Evolutionary conservation across 2,329 filamentous ascomycete genomes (phyloP), one percentile per base, ranked within the genome.

Genomic region (Claviceps capensis): DNA sequence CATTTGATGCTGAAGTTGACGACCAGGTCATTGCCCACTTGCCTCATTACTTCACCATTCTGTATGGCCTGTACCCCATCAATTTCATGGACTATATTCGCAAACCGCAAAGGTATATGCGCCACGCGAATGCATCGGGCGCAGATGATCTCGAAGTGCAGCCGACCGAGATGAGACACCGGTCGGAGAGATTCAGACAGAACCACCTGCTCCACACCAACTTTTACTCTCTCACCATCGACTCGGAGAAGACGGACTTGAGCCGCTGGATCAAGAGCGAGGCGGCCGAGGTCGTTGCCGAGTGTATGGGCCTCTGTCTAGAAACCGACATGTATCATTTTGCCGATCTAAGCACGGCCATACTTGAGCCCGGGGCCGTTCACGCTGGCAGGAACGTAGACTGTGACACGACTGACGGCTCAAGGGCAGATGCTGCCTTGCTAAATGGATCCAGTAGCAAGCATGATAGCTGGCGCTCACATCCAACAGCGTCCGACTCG

Each of bases 51-150:
- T 93, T 89, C 60, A 90, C 86, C 2, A 83, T 89, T 26, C 72
- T 93, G 0, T 93, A 93, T 59, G 88, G 87, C 0, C 69, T 93
- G 4, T 93, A 91, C 57, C 87, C 87, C 1, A 79, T 91, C 61
- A 91, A 91, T 63, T 88, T 93, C 59, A 85, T 88, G 79, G 85
- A 84, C 65, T 93, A 91, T 62, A 85, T 93, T 55, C 79, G 86
- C 52, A 91, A 91, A 61, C 86, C 87, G 3, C 81, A 88, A 58
- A 80, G 84, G 56, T 91, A 86, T 61, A 71, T 93, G 9, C 82
- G 87, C 47, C 83, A 85, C 60, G 80, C 84, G 42, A 80, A 87
- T 56, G 84, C 82, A 36, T 74, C 78, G 4, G 80, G 82, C 48
- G 77, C 82, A 1, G 83, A 89, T 56, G 83, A 87, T 51, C 77